phyloP scores from a whole-genome alignment of 2,329 filamentous ascomycete species.

The Botryosphaeria dothidea region DNA sequence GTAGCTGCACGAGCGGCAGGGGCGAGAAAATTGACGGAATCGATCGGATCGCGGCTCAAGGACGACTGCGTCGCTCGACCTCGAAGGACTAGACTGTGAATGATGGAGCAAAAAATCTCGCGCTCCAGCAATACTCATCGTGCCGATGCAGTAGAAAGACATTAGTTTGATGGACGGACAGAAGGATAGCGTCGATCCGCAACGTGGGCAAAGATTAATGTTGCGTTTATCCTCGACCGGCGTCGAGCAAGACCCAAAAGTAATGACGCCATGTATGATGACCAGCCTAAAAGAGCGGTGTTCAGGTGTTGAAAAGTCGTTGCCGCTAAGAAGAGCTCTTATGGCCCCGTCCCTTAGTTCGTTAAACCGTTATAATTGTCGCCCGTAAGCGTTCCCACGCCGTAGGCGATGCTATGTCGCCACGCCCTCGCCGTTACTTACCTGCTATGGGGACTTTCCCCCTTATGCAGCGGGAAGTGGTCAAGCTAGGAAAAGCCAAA shows the following conservation, averaged over 20 bases:
- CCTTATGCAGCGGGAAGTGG: not conserved
- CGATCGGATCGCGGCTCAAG: not conserved
- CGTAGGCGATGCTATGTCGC: not conserved
- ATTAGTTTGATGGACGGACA: not conserved
- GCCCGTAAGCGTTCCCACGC: not conserved
- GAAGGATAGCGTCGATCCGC: not conserved
- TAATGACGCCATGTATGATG: slow-evolving; percentile 11
- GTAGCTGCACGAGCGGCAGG: not conserved
- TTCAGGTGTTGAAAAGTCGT: slow-evolving; percentile 9
- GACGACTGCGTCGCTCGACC: not conserved
- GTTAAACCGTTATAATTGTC: not conserved
- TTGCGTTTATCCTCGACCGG: not conserved
- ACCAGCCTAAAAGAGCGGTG: not conserved
- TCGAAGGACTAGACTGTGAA: not conserved
- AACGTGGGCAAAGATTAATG: not conserved
- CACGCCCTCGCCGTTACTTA: not conserved
- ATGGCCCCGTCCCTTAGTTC: not conserved
- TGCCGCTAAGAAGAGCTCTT: not conserved
- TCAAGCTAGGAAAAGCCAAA: slow-evolving; percentile 16
- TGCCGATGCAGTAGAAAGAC: not conserved
- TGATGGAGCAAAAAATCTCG: not conserved
- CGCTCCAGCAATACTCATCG: no score
- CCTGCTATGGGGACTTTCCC: not conserved
- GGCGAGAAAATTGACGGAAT: not conserved
- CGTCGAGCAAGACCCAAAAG: not conserved